Conservation (phyloP, 2,329 filamentous ascomycete species). For the Gremmenia infestans region DNA sequence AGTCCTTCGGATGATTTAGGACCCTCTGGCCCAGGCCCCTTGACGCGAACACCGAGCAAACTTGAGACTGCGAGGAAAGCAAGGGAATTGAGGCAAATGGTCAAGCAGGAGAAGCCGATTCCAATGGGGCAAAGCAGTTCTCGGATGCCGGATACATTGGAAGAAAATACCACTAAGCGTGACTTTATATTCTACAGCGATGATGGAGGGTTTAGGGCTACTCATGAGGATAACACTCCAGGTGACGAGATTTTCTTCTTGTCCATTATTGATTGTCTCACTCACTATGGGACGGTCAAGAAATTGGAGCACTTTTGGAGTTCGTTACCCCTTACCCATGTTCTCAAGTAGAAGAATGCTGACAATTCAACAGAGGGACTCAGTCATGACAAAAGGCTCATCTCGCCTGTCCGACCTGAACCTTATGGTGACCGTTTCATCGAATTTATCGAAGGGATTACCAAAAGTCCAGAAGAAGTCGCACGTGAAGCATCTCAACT, state of each 20-base stretch:
- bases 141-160: slow-evolving; percentile 86
- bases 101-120: slow-evolving; percentile 89
- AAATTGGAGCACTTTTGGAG: slow-evolving; percentile 94
- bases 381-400: slow-evolving; percentile 75
- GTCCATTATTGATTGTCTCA: slow-evolving; percentile 96
- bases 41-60: slow-evolving; percentile 89
- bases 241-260: slow-evolving; percentile 96
- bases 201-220: slow-evolving; percentile 88
- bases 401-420: slow-evolving; percentile 85
- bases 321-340: slow-evolving; percentile 12
- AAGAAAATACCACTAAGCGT: slow-evolving; percentile 64
- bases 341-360: slow-evolving; percentile 9
- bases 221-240: slow-evolving; percentile 78
- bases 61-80: slow-evolving; percentile 88
- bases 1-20: slow-evolving; percentile 47
- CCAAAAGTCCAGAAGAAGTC: slow-evolving; percentile 83
- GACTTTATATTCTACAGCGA: slow-evolving; percentile 86
- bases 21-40: slow-evolving; percentile 42
- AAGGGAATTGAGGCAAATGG: slow-evolving; percentile 82
- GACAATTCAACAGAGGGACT: slow-evolving; percentile 57
- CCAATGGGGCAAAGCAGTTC: slow-evolving; percentile 78
- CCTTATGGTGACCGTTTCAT: slow-evolving; percentile 92
- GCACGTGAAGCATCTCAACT: slow-evolving; percentile 51
- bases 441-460: slow-evolving; percentile 85
- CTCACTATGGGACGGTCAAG: slow-evolving; percentile 92